Evolutionary conservation across 2,329 filamentous ascomycete genomes (phyloP).

Genomic region (Penicillium sumatraense): DNA sequence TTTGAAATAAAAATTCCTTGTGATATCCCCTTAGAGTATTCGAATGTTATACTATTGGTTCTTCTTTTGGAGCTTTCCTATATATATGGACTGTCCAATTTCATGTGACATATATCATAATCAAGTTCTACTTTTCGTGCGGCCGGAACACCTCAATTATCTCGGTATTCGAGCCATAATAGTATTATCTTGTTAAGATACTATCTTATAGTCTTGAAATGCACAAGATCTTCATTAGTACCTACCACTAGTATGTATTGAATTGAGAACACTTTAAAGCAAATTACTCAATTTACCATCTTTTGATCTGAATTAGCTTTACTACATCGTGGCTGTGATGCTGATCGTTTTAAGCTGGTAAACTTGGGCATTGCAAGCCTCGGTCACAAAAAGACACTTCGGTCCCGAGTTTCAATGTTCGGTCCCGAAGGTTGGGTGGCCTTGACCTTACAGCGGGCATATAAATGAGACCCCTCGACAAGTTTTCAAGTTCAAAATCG

Average conservation of each 20-base stretch:
- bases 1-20: slow-evolving; percentile 31
- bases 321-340: neutral
- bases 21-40: neutral
- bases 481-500: neutral
- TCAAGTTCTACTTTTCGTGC: neutral
- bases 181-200: too few relatives aligned
- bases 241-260: too few relatives aligned
- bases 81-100: too few relatives aligned
- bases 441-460: neutral
- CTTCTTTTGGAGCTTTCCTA: neutral
- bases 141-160: too few relatives aligned
- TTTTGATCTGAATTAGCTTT: too few relatives aligned
- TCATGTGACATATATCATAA: neutral
- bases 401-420: slow-evolving; percentile 19
- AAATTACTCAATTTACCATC: too few relatives aligned
- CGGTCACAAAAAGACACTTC: slow-evolving; percentile 4
- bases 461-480: neutral
- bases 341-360: neutral
- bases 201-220: too few relatives aligned
- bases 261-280: too few relatives aligned
- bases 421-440: slow-evolving; percentile 2
- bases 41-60: neutral
- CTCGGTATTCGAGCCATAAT: too few relatives aligned
- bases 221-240: too few relatives aligned
- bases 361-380: neutral